These are phyloP conservation scores for Colletotrichum higginsianum DNA, from an alignment of 2,329 filamentous ascomycete genomes.

Conservation along the genomic window DNA sequence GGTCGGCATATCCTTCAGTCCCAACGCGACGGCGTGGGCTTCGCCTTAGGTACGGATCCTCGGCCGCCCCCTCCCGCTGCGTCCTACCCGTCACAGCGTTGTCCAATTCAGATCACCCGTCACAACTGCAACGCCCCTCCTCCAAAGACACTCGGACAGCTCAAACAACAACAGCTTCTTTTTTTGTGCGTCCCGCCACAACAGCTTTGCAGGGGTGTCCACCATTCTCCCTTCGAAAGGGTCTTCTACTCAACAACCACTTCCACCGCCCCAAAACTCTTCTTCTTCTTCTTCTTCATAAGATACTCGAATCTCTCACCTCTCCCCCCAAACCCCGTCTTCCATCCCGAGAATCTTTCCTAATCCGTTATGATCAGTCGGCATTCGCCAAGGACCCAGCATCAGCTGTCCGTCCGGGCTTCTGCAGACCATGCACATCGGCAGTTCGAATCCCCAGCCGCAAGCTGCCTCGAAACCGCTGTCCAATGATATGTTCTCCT, in stretches of 20 bases:
- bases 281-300: slow-evolving; percentile 41
- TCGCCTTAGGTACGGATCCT: neutral
- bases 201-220: slow-evolving; percentile 42
- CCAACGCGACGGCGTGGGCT: neutral
- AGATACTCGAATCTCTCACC: slow-evolving; percentile 41
- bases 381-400: neutral
- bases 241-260: slow-evolving; percentile 44
- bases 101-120: slow-evolving; percentile 36
- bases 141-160: slow-evolving; percentile 29
- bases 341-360: slow-evolving; percentile 32
- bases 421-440: slow-evolving; percentile 2
- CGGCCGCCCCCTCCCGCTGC: neutral
- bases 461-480: slow-evolving; percentile 15
- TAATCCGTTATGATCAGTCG: slow-evolving; percentile 9
- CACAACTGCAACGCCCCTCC: slow-evolving; percentile 38
- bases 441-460: slow-evolving; percentile 22
- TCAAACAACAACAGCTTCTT: slow-evolving; percentile 39
- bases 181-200: slow-evolving; percentile 43
- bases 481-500: slow-evolving; percentile 6
- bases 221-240: slow-evolving; percentile 41
- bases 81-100: slow-evolving; percentile 6
- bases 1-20: neutral
- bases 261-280: slow-evolving; percentile 44
- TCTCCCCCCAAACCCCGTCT: slow-evolving; percentile 22
- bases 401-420: neutral